A percentile compares a stretch with the other conserved stretches of the same genome.
phyloP scores from a whole-genome alignment of 2,329 filamentous ascomycete species.

The Pleoardoris graminearum region DNA sequence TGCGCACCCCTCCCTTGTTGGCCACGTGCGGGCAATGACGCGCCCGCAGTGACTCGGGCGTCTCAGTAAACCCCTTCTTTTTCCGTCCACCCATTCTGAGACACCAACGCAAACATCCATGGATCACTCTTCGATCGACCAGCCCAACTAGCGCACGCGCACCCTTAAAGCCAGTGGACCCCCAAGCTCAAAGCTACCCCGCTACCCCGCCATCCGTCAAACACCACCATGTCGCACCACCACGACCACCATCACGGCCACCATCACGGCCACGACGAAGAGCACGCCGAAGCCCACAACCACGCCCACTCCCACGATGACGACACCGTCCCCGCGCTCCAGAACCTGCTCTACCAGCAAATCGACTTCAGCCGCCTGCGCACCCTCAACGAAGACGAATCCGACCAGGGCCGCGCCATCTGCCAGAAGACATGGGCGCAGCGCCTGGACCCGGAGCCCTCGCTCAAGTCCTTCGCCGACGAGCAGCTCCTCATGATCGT shows the following conservation, averaged over 20 bases:
- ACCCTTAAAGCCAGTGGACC: background rate
- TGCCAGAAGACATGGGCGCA: conserved; percentile 92
- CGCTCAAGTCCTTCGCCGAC: conserved; percentile 83
- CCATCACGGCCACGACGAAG: conserved; percentile 49
- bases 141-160: background rate
- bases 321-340: conserved; percentile 88
- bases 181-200: conserved; percentile 33
- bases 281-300: conserved; percentile 59
- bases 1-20: conserved; percentile 5
- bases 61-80: background rate
- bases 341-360: conserved; percentile 87
- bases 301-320: conserved; percentile 83
- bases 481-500: conserved; percentile 93
- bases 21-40: conserved; percentile 25
- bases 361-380: conserved; percentile 85
- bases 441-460: conserved; percentile 69
- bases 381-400: conserved; percentile 78
- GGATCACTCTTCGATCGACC: background rate
- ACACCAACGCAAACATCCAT: background rate
- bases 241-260: conserved; percentile 26
- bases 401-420: conserved; percentile 71
- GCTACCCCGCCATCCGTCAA: conserved; percentile 28
- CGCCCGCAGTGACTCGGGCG: conserved; percentile 10
- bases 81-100: conserved; percentile 1
- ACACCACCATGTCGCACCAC: conserved; percentile 33